phyloP scores from a whole-genome alignment of 2,329 filamentous ascomycete species.

The Sclerotinia trifoliorum region DNA sequence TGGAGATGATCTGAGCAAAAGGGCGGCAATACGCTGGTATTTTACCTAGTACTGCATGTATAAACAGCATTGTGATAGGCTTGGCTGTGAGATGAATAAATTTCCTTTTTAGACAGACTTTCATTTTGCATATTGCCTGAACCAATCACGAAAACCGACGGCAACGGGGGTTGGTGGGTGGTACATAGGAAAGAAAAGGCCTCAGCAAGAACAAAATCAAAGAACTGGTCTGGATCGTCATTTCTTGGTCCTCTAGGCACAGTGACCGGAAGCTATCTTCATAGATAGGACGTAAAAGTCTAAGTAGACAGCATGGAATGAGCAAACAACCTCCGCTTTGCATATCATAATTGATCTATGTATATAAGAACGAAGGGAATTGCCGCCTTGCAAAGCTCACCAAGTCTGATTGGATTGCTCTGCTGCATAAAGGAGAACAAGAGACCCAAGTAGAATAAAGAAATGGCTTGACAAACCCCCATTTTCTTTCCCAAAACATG shows the following conservation, averaged over 20 bases:
- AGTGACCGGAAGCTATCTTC: background rate
- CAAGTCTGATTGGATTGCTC: background rate
- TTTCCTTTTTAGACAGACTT: background rate
- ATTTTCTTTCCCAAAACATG: background rate
- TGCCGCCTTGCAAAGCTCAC: background rate
- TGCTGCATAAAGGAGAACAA: background rate
- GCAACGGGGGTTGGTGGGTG: background rate
- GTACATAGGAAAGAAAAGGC: background rate
- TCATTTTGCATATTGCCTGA: background rate
- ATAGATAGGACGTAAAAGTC: background rate
- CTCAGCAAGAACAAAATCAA: background rate
- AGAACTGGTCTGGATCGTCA: background rate
- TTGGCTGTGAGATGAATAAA: background rate
- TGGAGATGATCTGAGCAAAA: background rate
- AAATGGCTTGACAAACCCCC: background rate
- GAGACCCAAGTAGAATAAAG: background rate
- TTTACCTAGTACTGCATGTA: too few species aligned
- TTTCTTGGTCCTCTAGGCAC: background rate
- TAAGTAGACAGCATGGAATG: too few species aligned
- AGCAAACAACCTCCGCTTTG: background rate
- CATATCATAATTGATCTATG: background rate
- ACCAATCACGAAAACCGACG: background rate
- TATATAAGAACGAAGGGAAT: background rate
- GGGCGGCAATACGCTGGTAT: too few species aligned
- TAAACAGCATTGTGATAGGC: background rate